These are phyloP conservation scores for Coemansia sp. DNA, from an alignment of 192 early-diverging fungal genomes.

Conservation along the genomic window DNA sequence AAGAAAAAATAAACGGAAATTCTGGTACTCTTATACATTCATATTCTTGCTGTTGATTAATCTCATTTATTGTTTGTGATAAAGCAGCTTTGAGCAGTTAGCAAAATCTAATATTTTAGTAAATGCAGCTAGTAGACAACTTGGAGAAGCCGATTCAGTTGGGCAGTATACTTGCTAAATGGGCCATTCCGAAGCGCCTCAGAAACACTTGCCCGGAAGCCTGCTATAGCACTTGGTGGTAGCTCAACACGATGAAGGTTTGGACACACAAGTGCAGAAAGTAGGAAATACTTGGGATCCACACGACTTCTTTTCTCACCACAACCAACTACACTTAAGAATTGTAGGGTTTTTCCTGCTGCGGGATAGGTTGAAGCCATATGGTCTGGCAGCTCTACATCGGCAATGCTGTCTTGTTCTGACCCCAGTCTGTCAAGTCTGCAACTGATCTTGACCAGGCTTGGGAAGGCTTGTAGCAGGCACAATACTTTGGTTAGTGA, in stretches of 20 bases:
- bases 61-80: background rate
- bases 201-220: background rate
- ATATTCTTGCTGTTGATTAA: background rate
- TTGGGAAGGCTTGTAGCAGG: background rate
- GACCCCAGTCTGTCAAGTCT: background rate
- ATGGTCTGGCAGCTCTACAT: background rate
- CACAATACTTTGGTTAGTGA: background rate
- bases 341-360: background rate
- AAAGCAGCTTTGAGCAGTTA: background rate
- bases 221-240: background rate
- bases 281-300: background rate
- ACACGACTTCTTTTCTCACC: background rate
- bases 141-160: background rate
- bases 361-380: background rate
- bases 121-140: background rate
- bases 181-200: background rate
- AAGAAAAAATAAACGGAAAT: conserved; percentile 17
- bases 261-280: background rate
- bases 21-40: background rate
- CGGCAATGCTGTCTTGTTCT: background rate
- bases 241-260: background rate
- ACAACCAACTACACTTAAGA: background rate
- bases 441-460: background rate
- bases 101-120: background rate
- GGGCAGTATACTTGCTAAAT: background rate